phyloP scores from a whole-genome alignment of 2,329 filamentous ascomycete genomes.

The Pseudocercospora crystallina region DNA sequence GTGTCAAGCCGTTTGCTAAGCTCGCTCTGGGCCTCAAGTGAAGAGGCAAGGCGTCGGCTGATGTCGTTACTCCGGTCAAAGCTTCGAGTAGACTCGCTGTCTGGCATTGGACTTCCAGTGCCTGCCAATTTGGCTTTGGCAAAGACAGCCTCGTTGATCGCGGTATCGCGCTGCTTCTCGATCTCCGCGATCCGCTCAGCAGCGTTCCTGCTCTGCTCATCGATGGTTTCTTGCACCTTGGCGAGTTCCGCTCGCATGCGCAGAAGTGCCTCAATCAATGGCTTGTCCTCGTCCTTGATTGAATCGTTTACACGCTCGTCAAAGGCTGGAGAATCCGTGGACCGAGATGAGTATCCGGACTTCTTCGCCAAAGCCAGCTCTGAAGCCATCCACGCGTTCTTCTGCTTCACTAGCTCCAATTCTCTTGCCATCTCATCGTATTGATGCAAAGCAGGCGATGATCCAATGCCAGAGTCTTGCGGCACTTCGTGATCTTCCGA shows the following conservation, averaged over 20 bases:
- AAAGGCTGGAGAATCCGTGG: constrained; percentile 59
- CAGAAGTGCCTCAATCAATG: constrained; percentile 85
- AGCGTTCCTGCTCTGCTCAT: constrained; percentile 80
- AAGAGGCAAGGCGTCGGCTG: constrained; percentile 76
- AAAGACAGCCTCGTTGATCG: constrained; percentile 93
- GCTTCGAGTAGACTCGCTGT: constrained; percentile 45
- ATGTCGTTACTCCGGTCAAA: constrained; percentile 72
- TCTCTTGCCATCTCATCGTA: constrained; percentile 80
- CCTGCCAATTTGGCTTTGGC: constrained; percentile 90
- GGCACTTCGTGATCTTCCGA: constrained; percentile 48
- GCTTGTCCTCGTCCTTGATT: constrained; percentile 88
- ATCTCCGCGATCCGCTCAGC: constrained; percentile 89
- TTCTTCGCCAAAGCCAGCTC: constrained; percentile 90
- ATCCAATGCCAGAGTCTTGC: constrained; percentile 61
- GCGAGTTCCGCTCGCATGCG: constrained; percentile 86
- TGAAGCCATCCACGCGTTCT: constrained; percentile 95
- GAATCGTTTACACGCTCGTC: constrained; percentile 75
- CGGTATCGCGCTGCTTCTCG: constrained; percentile 89
- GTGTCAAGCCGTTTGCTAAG: constrained; percentile 75
- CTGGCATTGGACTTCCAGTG: constrained; percentile 60
- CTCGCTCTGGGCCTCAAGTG: constrained; percentile 75
- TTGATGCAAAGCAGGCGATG: constrained; percentile 62
- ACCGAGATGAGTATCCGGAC: constrained; percentile 75
- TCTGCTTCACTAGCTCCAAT: constrained; percentile 76
- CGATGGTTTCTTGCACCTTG: constrained; percentile 86